Evolutionary conservation across 164 flowering plant species (phyloP), one percentile per base, ranked within the genome.

Genomic region (Santalum album): DNA sequence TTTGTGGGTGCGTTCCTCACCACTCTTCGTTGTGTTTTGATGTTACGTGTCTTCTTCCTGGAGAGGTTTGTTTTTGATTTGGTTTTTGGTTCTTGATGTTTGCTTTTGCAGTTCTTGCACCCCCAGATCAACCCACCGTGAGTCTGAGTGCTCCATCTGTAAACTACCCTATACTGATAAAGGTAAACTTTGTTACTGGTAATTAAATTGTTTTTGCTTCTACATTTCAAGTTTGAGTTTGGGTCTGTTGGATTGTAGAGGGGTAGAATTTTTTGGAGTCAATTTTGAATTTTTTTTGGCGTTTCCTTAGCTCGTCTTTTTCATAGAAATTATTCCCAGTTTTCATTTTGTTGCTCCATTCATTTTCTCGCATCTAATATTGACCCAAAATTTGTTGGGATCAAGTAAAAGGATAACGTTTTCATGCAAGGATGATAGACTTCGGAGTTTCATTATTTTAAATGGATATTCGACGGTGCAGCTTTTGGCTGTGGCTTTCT

Each of bases 1-100:
- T 83, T 53, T 83, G 87, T 87, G 59, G 69, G 94, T 83, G 21
- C 6, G 84, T 56, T 40, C 11, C 23, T n/a, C n/a, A n/a, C n/a
- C n/a, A n/a, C n/a, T 17, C 34, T 23, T 55, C 23, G 17, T 38
- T 11, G n/a, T n/a, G 3, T 25, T 34, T 55, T 18, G 17, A 20
- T 6, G n/a, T 23, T 6, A 20, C 9, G 15, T 23, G 1, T 39
- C 44, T 24, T 18, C 17, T 44, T 15, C n/a, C n/a, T n/a, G n/a
- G n/a, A n/a, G n/a, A n/a, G n/a, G n/a, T n/a, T n/a, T n/a, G n/a
- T 9, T 15, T 26, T 49, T 49, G 57, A 24, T 54, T 67, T 39
- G 36, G 34, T 27, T 12, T n/a, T 61, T 57, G 21, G 15, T 20
- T 53, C 26, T 49, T 21, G 11, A 27, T 7, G 12, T 54, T 52